phyloP scores from a whole-genome alignment of 257 asterid genomes.

The Penstemon barbatus region DNA sequence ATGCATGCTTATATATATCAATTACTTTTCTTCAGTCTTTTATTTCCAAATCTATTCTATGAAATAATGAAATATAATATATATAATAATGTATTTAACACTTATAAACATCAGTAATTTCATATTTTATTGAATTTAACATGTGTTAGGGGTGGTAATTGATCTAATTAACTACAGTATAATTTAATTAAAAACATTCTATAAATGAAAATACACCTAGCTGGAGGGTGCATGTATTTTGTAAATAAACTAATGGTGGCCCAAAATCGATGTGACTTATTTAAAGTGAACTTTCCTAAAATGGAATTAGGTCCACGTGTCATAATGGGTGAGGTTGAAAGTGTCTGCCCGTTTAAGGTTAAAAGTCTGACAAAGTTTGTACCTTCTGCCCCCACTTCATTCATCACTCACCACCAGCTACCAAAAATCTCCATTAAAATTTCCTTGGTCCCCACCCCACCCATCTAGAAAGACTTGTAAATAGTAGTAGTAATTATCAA shows the following conservation, averaged over 20 bases:
- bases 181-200: too few species aligned
- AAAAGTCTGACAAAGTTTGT: conserved; percentile 43
- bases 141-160: not conserved
- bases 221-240: too few species aligned
- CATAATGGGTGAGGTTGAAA: conserved; percentile 41
- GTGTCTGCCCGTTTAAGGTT: conserved; percentile 40
- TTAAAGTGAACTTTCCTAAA: conserved; percentile 44
- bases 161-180: too few species aligned
- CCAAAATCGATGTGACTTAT: conserved; percentile 37
- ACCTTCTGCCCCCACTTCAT: conserved; percentile 35
- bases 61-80: too few species aligned
- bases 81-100: too few species aligned
- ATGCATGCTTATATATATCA: too few species aligned
- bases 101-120: too few species aligned
- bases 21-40: too few species aligned
- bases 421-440: not conserved
- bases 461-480: not conserved
- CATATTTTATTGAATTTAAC: not conserved
- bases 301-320: conserved; percentile 42
- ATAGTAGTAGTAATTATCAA: too few species aligned
- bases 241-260: not conserved
- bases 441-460: conserved; percentile 4
- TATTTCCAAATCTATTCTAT: too few species aligned
- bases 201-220: too few species aligned
- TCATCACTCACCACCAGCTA: conserved; percentile 21